Percentiles rank a stretch among this genome's conserved stretches.
These are phyloP conservation scores for Hymenoscyphus repandus DNA, from an alignment of 2,329 filamentous ascomycete species.

Conservation along the genomic window DNA sequence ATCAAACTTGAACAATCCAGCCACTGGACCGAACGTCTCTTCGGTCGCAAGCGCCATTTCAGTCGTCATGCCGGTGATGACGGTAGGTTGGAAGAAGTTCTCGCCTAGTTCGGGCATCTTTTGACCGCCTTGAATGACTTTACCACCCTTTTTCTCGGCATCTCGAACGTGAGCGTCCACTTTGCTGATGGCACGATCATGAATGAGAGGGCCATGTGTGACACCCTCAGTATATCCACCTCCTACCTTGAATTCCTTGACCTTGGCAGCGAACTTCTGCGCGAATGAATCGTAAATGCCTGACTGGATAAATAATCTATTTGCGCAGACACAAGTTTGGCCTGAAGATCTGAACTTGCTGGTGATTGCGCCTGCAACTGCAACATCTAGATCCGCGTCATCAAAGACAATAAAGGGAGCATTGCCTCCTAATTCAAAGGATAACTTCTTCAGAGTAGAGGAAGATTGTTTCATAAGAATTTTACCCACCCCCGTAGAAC, in stretches of 20 bases:
- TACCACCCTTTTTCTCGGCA: slow-evolving; percentile 70
- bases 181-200: slow-evolving; percentile 75
- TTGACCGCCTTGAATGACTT: slow-evolving; percentile 70
- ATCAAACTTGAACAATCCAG: slow-evolving; percentile 81
- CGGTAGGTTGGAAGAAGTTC: slow-evolving; percentile 88
- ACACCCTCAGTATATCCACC: slow-evolving; percentile 64
- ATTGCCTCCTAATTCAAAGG: slow-evolving; percentile 90
- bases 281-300: slow-evolving; percentile 75
- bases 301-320: slow-evolving; percentile 74
- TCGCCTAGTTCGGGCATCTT: slow-evolving; percentile 66
- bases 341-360: slow-evolving; percentile 93
- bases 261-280: slow-evolving; percentile 63
- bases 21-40: slow-evolving; percentile 94
- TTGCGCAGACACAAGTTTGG: slow-evolving; percentile 91
- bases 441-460: slow-evolving; percentile 72
- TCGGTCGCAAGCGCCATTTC: slow-evolving; percentile 82
- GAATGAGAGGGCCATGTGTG: slow-evolving; percentile 81
- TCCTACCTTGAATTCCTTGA: slow-evolving; percentile 70
- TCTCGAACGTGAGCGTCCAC: slow-evolving; percentile 76
- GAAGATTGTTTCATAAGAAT: slow-evolving; percentile 86
- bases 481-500: slow-evolving; percentile 64
- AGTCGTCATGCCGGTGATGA: slow-evolving; percentile 78
- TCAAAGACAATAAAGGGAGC: slow-evolving; percentile 97
- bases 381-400: slow-evolving; percentile 81
- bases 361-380: slow-evolving; percentile 75